A percentile compares a stretch with the other conserved stretches of the same genome.
These are phyloP conservation scores for Albugo laibachii DNA, from an alignment of 352 stramenopile species.

Conservation along the genomic window DNA sequence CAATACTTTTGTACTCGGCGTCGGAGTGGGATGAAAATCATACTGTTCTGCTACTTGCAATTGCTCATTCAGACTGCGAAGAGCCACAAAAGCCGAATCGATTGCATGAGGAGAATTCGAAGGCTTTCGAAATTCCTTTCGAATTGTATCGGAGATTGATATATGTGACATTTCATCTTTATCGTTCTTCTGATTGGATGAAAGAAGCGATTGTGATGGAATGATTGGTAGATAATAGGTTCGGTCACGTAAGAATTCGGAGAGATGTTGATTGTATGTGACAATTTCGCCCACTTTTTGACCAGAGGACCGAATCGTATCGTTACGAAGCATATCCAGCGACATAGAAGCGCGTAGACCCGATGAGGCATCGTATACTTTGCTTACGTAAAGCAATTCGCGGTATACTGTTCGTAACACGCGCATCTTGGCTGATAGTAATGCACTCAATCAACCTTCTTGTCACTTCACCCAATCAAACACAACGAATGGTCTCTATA, in stretches of 20 bases:
- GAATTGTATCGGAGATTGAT: neutral
- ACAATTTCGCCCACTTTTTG: neutral
- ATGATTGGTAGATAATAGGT: slow-evolving; percentile 49
- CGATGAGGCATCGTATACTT: slow-evolving; percentile 30
- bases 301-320: slow-evolving; percentile 11
- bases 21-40: neutral
- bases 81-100: slow-evolving; percentile 41
- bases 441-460: too few species aligned
- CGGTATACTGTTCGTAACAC: slow-evolving; percentile 38
- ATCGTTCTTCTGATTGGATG: slow-evolving; percentile 28
- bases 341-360: slow-evolving; percentile 41
- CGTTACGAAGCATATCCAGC: slow-evolving; percentile 24
- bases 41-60: slow-evolving; percentile 16
- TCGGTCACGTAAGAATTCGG: slow-evolving; percentile 23
- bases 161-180: neutral
- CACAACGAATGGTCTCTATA: neutral
- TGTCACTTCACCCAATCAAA: too few species aligned
- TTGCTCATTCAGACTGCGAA: slow-evolving; percentile 37
- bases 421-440: slow-evolving; percentile 13
- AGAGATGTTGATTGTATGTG: slow-evolving; percentile 4
- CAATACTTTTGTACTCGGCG: neutral
- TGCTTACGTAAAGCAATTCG: slow-evolving; percentile 31
- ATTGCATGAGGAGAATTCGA: slow-evolving; percentile 8
- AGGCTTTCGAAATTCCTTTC: neutral
- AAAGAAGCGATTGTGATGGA: slow-evolving; percentile 14